Base-by-base conservation (phyloP, 345 rosid genomes). In the Citrus maxima region DNA sequence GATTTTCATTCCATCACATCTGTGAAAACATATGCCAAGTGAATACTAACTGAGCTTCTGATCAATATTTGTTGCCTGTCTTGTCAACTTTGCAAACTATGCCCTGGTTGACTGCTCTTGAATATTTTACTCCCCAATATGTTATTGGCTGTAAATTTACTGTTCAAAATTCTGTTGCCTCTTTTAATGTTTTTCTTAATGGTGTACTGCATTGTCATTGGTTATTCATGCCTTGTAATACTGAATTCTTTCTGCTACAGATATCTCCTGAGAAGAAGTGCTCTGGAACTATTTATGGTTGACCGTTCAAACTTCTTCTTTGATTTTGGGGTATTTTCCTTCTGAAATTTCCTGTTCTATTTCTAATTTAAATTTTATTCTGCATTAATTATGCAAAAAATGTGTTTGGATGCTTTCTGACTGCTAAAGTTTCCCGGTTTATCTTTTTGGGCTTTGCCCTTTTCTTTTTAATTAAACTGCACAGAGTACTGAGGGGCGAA, bases 221-320 rank as follows among this genome's bases (percentile, higher is more conserved):
- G 49, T 67, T 80, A 22, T 70, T 79, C 73, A 76, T 64, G 69
- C 72, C 78, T 78, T 59, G n/a, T 76, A 60, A 32, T 21, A 54
- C 14, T 74, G 71, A 74, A 68, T 73, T 83, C 12, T 80, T 77
- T 77, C 49, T 65, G 49, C 66, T 32, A 5, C 90, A 97, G 99
- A 80, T 94, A 97, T 86, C 90, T 97, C 63, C 85, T 97, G 61
- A 89, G 99, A 90, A 90, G 98, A 85, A 97, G 99, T 84, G 98
- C 98, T 51, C 83, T 97, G 87, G 99, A 97, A 87, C 86, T 97
- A 80, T 97, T 94, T 84, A 89, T 97, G 99, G 90, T 94, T 84
- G 98, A 97, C 80, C 93, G 97, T 74, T 92, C 98, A 71, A 97
- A 93, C 84, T 94, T 90, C 89, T 97, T 94, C 89, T 93, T 97